Base-by-base conservation (phyloP, 179 eudicot species). In the Silene coronaria region DNA sequence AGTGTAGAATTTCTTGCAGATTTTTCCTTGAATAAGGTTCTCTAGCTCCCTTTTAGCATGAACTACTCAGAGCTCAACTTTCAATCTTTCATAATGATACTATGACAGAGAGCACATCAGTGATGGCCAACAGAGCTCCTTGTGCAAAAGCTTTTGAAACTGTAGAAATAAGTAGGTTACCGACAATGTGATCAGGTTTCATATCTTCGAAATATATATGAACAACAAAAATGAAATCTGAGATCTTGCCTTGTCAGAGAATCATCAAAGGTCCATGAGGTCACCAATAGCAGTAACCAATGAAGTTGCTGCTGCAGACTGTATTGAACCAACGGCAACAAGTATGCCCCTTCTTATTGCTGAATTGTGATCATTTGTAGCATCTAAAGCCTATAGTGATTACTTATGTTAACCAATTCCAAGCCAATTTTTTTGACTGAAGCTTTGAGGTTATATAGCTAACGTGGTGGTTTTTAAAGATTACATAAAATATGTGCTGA, bases 341-440 rank as follows among this genome's bases (percentile, higher is more conserved):
- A 77, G 97, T 89, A 87, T 71, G 84, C 24, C 26, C 26, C 68
- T 60, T 11, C 8, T 32, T 10, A 32, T n/a, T 9, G 24, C 1
- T 27, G 45, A 71, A 53, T 4, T 59, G 13, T 73, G 74, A 13
- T 19, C 24, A 10, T 66, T 36, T 51, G 10, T 45, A 23, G 76
- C 77, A 30, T 64, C 19, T 19, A 14, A 22, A 38, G 38, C 7
- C 32, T 51, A 53, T 4, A 23, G 45, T n/a, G 63, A 51, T 9
- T 19, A 51, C 0, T 70, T 24, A 17, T 53, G 62, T 53, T 71
- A 27, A 34, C 42, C 19, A 7, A 3, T 34, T 21, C 61, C 12
- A n/a, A n/a, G n/a, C n/a, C 16, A 10, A 70, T 53, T 24, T 26
- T 51, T 9, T 38, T 16, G 0, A 67, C 24, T 22, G 21, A 3